These are phyloP conservation scores for Trifolium fragiferum DNA, from an alignment of 306 rosid genomes.

Conservation along the genomic window DNA sequence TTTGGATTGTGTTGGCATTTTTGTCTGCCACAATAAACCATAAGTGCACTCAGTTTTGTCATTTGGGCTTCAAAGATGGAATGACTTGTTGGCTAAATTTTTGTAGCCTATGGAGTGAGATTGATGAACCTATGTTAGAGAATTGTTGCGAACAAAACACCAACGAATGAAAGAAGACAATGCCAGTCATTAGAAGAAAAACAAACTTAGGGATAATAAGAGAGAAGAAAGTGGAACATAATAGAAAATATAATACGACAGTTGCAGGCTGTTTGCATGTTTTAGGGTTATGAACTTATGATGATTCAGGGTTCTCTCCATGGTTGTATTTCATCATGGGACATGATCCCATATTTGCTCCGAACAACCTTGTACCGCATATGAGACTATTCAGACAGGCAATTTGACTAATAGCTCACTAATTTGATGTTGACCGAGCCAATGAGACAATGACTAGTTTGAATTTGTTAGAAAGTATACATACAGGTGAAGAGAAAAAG, in stretches of 20 bases:
- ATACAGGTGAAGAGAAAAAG: background rate
- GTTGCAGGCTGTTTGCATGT: background rate
- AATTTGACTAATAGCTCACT: background rate
- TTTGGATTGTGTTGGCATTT: slow-evolving; percentile 37
- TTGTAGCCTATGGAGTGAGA: slow-evolving; percentile 24
- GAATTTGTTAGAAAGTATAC: background rate
- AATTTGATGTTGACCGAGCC: background rate
- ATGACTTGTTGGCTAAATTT: slow-evolving; percentile 25
- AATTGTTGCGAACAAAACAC: background rate
- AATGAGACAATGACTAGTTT: background rate
- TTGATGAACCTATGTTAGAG: background rate
- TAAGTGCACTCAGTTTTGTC: slow-evolving; percentile 22
- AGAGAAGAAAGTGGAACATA: background rate
- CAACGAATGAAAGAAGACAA: background rate
- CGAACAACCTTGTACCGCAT: too few relatives aligned
- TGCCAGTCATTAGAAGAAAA: background rate
- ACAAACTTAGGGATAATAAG: background rate
- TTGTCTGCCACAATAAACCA: slow-evolving; percentile 30
- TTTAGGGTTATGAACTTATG: background rate
- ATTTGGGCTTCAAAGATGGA: slow-evolving; percentile 9
- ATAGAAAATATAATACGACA: background rate
- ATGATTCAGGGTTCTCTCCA: background rate
- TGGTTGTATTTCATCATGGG: background rate
- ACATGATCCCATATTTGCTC: background rate
- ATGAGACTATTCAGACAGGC: background rate